These are phyloP conservation scores for Pharnaceum exiguum DNA, from an alignment of 148 eudicot genomes.

Conservation along the genomic window DNA sequence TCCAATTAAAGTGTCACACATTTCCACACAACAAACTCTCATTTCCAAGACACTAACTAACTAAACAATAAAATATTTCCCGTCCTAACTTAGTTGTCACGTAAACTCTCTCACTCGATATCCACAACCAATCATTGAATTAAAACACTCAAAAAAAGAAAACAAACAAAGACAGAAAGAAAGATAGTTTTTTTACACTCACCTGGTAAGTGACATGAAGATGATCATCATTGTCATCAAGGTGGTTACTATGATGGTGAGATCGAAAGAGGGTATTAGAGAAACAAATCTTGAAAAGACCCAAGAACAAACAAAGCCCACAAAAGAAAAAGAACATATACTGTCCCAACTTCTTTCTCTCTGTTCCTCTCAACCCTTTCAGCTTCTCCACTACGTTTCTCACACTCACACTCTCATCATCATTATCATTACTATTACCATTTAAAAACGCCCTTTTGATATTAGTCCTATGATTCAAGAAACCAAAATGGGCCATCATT, in stretches of 20 bases:
- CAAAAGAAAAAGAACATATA: slow-evolving; percentile 79
- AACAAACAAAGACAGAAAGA: no score
- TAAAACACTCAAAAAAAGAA: no score
- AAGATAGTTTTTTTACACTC: no score
- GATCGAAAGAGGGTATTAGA: slow-evolving; percentile 66
- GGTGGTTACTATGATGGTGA: slow-evolving; percentile 29
- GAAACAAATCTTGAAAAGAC: slow-evolving; percentile 62
- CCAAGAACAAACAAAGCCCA: slow-evolving; percentile 69
- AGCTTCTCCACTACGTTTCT: slow-evolving; percentile 31
- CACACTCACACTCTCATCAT: slow-evolving; percentile 24
- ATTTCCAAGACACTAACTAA: no score
- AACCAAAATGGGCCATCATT: slow-evolving; percentile 16
- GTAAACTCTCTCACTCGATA: no score
- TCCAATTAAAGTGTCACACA: no score
- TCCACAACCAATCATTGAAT: no score
- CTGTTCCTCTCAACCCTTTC: slow-evolving; percentile 48
- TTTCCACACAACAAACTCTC: no score
- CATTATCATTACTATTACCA: not conserved
- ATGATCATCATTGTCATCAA: slow-evolving; percentile 34
- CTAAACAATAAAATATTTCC: no score
- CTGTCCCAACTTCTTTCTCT: slow-evolving; percentile 56
- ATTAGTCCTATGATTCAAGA: slow-evolving; percentile 30
- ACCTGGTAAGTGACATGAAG: not conserved
- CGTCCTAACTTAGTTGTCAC: no score
- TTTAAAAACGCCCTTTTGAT: not conserved